Base-by-base conservation (phyloP, 306 rosid genomes). In the Trifolium repens region DNA sequence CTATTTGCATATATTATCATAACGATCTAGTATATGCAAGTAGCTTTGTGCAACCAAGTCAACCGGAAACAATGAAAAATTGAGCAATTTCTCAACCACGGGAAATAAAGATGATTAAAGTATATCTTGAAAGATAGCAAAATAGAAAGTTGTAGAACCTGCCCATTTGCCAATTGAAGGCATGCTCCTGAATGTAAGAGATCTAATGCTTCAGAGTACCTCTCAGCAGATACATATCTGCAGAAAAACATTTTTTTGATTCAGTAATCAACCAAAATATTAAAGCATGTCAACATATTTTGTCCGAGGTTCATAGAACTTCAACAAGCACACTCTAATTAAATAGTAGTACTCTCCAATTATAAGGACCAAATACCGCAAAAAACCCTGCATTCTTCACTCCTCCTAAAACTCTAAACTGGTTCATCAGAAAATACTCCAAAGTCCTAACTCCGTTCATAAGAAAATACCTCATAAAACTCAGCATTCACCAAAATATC, bases 131-230 rank as follows among this genome's bases (percentile, higher is more conserved):
- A 81, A 63, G 53, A 35, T 66, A 81, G 16, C n/a, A 24, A 71
- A 50, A 75, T 39, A 59, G 30, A 73, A 65, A 68, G 52, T 40
- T 17, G 69, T 70, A 73, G 50, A 71, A 96, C 99, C 99, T 96
- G 99, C 61, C 79, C 91, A 50, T 81, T 83, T 67, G 88, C 79
- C 84, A 96, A 67, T 52, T 96, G 99, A 69, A 82, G 69, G 92
- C 97, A 89, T 42, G 97, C 92, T 68, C 99, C 99, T 1, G 96
- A 87, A 67, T 92, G 89, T 73, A 92, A 87, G 74, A 96, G 78
- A 84, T 90, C 98, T 86, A 90, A 80, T 57, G 97, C 98, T 75
- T 96, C 99, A 26, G 88, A 52, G 80, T 69, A 84, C 87, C 92
- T 90, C 81, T 92, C 80, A 62, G 90, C 92, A 75, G 91, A 69